Conservation (phyloP, 805 yeast genomes). For the Metschnikowia matae region DNA sequence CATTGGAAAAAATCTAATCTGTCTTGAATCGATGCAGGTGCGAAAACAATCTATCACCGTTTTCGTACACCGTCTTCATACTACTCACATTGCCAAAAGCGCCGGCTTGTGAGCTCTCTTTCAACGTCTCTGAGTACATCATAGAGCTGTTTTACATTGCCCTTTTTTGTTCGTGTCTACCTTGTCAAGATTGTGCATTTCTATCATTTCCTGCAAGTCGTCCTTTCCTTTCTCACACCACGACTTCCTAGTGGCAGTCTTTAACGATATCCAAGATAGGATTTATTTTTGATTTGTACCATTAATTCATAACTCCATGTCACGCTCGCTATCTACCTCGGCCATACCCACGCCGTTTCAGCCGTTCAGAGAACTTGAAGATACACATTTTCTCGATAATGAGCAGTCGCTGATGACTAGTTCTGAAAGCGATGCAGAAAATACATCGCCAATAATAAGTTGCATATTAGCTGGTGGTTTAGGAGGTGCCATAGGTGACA, state of each 20-base stretch:
- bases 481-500: constrained; percentile 92
- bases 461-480: constrained; percentile 88
- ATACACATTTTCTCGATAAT: not conserved
- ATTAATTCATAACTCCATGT: constrained; percentile 6
- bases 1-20: constrained; percentile 1
- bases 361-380: constrained; percentile 12
- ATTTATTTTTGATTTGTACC: not conserved
- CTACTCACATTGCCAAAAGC: not conserved
- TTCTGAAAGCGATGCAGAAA: constrained; percentile 1
- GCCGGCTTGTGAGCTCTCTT: not conserved
- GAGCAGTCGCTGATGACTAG: not conserved
- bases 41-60: not conserved
- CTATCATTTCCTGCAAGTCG: not conserved
- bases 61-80: not conserved
- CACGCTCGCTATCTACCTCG: constrained; percentile 15
- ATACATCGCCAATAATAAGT: constrained; percentile 44
- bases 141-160: not conserved
- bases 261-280: not conserved
- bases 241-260: not conserved
- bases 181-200: not conserved
- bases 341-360: constrained; percentile 21
- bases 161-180: not conserved
- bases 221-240: not conserved
- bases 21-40: not conserved
- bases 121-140: not conserved